Evolutionary conservation across 1,139 yeast genomes (phyloP).

Genomic region (Hanseniaspora uvarum): DNA sequence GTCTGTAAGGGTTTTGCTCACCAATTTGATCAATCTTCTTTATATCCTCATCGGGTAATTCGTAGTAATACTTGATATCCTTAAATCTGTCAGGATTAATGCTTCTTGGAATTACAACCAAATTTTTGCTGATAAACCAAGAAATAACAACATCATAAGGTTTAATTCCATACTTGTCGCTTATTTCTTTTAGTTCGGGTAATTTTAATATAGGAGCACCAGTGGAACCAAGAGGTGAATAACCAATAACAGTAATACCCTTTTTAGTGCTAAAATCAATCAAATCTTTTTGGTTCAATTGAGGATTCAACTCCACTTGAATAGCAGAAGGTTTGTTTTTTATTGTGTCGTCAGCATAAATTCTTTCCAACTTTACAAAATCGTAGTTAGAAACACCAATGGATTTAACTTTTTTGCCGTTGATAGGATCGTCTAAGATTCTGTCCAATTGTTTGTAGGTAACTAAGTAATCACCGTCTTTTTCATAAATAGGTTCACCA

Average conservation of each 20-base stretch:
- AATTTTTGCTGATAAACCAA: slow-evolving; percentile 45
- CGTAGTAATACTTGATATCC: slow-evolving; percentile 31
- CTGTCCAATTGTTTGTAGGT: slow-evolving; percentile 43
- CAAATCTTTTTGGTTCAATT: slow-evolving; percentile 44
- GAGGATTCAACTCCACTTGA: slow-evolving; percentile 55
- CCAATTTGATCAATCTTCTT: slow-evolving; percentile 38
- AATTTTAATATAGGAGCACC: slow-evolving; percentile 46
- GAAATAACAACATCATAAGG: slow-evolving; percentile 43
- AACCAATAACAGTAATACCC: slow-evolving; percentile 44
- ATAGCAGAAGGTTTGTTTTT: slow-evolving; percentile 42
- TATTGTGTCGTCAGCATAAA: slow-evolving; percentile 36
- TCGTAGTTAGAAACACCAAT: slow-evolving; percentile 57
- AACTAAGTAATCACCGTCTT: slow-evolving; percentile 38
- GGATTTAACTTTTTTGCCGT: slow-evolving; percentile 38
- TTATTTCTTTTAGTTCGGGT: slow-evolving; percentile 36
- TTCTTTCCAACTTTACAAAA: slow-evolving; percentile 37
- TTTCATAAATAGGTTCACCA: slow-evolving; percentile 39
- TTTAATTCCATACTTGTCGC: slow-evolving; percentile 37
- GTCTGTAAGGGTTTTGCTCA: slow-evolving; percentile 36
- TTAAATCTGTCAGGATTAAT: slow-evolving; percentile 31
- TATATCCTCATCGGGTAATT: slow-evolving; percentile 39
- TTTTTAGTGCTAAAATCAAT: slow-evolving; percentile 37
- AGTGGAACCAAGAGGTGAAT: slow-evolving; percentile 50
- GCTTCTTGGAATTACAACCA: slow-evolving; percentile 49
- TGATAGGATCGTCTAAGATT: slow-evolving; percentile 32